Base-by-base conservation (phyloP, 1,284 basidiomycete species). In the Ceratobasidium sp. region DNA sequence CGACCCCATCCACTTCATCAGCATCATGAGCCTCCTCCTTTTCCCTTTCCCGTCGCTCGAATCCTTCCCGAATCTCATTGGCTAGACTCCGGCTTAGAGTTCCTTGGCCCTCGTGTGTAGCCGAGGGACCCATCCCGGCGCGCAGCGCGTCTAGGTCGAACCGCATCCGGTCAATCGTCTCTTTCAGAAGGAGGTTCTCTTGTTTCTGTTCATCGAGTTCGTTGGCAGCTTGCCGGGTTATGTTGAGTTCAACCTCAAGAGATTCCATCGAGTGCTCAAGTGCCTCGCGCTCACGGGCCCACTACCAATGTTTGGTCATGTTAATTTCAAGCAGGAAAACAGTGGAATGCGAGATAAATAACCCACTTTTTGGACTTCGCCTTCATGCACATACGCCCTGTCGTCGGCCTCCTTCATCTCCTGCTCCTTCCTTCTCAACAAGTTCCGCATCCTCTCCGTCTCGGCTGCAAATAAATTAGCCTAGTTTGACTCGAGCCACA, bases 71-170 rank as follows among this genome's bases (percentile, higher is more conserved):
- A 73, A 97, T 83, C 86, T 97, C 96, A 38, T 92, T 92, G 0
- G 95, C 95, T 7, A 97, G 85, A 82, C 91, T 95, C 85, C 92
- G 92, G 80, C 91, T 93, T 76, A 96, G 84, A 77, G 91, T 94
- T 35, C 82, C 84, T 33, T 83, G 82, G 20, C 83, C 82, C 66
- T 83, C 83, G 65, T 84, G 83, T 14, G 84, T 84, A 77, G 83
- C 84, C 64, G 86, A 84, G 35, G 85, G 84, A 6, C 83, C 82
- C 77, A 86, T 89, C 79, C 85, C 89, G 0, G 82, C 81, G 62
- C 94, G 88, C 86, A 96, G 89, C 84, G 96, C 95, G 81, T 97
- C 96, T 87, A 97, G 91, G 81, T 97, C 96, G 81, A 92, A 96
- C 46, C 94, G 88, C 89, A 97, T 91, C 46, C 95, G 89, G 83